Base-by-base conservation (phyloP, 352 stramenopile genomes). In the Phytophthora megakarya region DNA sequence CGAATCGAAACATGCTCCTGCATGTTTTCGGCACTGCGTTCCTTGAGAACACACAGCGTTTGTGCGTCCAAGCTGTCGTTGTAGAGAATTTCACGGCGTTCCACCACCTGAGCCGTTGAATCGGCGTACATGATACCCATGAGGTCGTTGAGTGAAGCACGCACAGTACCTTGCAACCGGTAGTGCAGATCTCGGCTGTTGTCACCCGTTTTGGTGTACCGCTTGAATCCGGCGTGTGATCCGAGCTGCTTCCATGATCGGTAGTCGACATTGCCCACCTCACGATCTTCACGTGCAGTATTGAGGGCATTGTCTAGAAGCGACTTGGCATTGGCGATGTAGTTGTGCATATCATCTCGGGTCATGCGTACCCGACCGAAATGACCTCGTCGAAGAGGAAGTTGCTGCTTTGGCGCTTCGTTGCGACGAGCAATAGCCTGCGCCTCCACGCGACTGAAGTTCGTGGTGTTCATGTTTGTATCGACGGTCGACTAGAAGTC, bases 1-100 rank as follows among this genome's bases (percentile, higher is more conserved):
- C 84, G 84, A 19, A 93, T 75, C 22, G 75, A 75, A 58, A 93
- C 62, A 68, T 91, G 81, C 40, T 88, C 78, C 25, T 86, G 74
- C 38, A 68, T 81, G 50, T 84, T 77, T 9, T 73, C 52, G 0
- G 66, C 33, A 18, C 71, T 78, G 32, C 78, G 73, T 40, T 77
- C 66, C 42, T 80, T 80, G 10, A 91, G 66, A 33, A 88, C 72
- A 22, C 58, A 69, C 21, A 91, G 59, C 38, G 75, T 91, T 66
- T 89, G 82, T 6, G 68, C 78, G 53, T 91, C 82, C 44, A 89
- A 53, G 16, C 61, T 73, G 61, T 91, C 80, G 48, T 73, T 75
- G 66, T 78, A 91, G 22, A 91, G 74, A 12, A 76, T 54, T 26
- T 75, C 69, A 33, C 82, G 82, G 26, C 82, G 80, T 30, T 65